Evolutionary conservation across 495 filamentous ascomycete genomes (phyloP).

Genomic region (Aspergillus bridgeri): DNA sequence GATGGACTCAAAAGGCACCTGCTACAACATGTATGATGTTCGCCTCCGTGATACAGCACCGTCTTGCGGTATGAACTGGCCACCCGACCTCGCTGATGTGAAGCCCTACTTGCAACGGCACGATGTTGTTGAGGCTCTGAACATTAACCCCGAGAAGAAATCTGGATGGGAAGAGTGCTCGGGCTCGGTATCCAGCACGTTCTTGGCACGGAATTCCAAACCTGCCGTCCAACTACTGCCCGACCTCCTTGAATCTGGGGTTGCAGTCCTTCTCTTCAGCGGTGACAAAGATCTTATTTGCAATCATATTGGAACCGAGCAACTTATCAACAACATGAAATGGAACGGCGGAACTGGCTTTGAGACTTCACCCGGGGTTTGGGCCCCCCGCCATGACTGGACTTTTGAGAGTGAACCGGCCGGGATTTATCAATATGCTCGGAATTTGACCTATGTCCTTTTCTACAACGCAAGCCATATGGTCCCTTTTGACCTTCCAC

Average conservation of each 20-base stretch:
- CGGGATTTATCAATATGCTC: conserved; percentile 88
- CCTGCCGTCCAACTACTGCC: conserved; percentile 76
- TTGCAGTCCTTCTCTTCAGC: conserved; percentile 83
- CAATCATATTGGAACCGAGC: conserved; percentile 93
- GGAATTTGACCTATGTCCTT: conserved; percentile 91
- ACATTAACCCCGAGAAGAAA: conserved; percentile 76
- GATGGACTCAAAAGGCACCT: conserved; percentile 51
- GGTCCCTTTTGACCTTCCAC: conserved; percentile 91
- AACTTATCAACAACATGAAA: conserved; percentile 83
- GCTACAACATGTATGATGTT: conserved; percentile 94
- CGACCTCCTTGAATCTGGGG: conserved; percentile 61
- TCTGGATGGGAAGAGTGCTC: conserved; percentile 92
- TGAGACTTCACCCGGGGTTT: conserved; percentile 82
- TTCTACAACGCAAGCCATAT: conserved; percentile 97
- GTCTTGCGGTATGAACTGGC: conserved; percentile 94
- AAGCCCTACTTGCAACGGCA: conserved; percentile 77
- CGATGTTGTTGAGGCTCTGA: conserved; percentile 77
- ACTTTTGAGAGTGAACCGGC: conserved; percentile 88
- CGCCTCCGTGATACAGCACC: conserved; percentile 70
- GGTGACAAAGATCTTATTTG: conserved; percentile 94
- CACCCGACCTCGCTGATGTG: conserved; percentile 71
- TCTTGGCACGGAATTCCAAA: conserved; percentile 62
- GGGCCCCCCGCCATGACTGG: conserved; percentile 90
- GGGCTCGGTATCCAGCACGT: conserved; percentile 66
- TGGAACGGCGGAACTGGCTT: conserved; percentile 92